Conservation (phyloP, 371 early-diverging fungal species). For the Phascolomyces articulosus region DNA sequence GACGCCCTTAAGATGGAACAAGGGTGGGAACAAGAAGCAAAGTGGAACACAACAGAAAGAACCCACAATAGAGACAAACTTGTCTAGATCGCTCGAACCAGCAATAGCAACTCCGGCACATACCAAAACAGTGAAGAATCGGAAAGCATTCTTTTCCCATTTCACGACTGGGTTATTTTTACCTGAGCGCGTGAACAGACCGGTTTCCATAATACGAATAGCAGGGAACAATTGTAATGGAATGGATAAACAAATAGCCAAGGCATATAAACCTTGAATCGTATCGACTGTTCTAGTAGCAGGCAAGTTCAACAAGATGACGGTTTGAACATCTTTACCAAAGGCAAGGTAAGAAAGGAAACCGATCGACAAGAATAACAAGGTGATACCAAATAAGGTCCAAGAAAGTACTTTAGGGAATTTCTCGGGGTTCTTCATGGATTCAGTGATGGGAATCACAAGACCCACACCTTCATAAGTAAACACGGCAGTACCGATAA, state of each 20-base stretch:
- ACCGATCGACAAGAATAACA: slow-evolving; percentile 75
- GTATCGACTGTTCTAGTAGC: slow-evolving; percentile 56
- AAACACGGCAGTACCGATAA: slow-evolving; percentile 89
- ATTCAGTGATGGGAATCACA: slow-evolving; percentile 71
- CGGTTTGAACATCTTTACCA: slow-evolving; percentile 79
- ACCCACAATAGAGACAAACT: slow-evolving; percentile 88
- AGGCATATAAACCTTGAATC: slow-evolving; percentile 78
- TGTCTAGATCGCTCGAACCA: slow-evolving; percentile 77
- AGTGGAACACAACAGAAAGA: slow-evolving; percentile 78
- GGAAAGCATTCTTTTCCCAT: slow-evolving; percentile 87
- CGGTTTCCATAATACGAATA: slow-evolving; percentile 83
- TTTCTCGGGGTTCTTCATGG: slow-evolving; percentile 83
- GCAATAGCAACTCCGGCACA: slow-evolving; percentile 74
- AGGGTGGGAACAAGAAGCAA: slow-evolving; percentile 77
- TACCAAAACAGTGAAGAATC: slow-evolving; percentile 57
- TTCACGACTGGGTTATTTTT: slow-evolving; percentile 70
- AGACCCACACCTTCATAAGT: slow-evolving; percentile 89
- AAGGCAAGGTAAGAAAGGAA: slow-evolving; percentile 80
- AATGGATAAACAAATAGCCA: slow-evolving; percentile 85
- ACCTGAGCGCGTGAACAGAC: slow-evolving; percentile 66
- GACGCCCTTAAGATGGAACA: slow-evolving; percentile 76
- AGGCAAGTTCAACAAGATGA: slow-evolving; percentile 81
- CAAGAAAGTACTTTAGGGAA: slow-evolving; percentile 75
- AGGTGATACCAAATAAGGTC: slow-evolving; percentile 72
- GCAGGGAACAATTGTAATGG: slow-evolving; percentile 90